Evolutionary conservation across 441 rosid genomes (phyloP), one percentile per base, ranked within the genome.

Genomic region (Lepidium campestre): DNA sequence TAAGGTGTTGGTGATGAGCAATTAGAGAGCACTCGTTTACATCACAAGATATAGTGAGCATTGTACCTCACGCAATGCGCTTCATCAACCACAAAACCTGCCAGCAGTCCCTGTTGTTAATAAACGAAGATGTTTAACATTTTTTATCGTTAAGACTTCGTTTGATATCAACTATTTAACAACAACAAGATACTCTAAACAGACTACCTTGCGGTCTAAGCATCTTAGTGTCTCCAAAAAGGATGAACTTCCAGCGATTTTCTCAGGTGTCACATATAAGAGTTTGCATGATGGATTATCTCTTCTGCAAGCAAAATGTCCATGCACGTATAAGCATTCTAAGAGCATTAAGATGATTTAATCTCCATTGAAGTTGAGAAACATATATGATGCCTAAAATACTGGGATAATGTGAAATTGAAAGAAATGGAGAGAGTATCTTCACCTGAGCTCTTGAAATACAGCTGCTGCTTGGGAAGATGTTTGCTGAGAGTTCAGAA

Each of bases 11-110:
- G 19, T 27, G 71, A 17, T 19, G 9, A 44, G 42, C 25, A 65
- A 42, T 13, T 47, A 57, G 59, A 37, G 36, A 48, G 9, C 54
- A 20, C 1, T 63, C 12, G 17, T 57, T 54, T 41, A 10, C 40
- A 64, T 41, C 39, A 65, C 52, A 23, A 50, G 39, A 19, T 29
- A 37, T 45, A 29, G 29, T 34, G 55, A 15, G 29, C 40, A 36
- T 20, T 67, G 41, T 77, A 91, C 97, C 97, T 94, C 67, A 94
- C 96, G 75, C 97, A 84, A 49, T 94, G 99, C 59, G 94, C 93
- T 82, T 94, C 99, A 75, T 89, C 99, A 75, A 89, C 89, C 67
- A 86, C 85, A 82, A 91, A 88, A 74, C 97, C 96, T 22, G 90
- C 88, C 20, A 91, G 80, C 68, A 78, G 88, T 62, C 84, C 84